phyloP scores from a whole-genome alignment of 352 stramenopile species.

The Thalassiosira oceanica region DNA sequence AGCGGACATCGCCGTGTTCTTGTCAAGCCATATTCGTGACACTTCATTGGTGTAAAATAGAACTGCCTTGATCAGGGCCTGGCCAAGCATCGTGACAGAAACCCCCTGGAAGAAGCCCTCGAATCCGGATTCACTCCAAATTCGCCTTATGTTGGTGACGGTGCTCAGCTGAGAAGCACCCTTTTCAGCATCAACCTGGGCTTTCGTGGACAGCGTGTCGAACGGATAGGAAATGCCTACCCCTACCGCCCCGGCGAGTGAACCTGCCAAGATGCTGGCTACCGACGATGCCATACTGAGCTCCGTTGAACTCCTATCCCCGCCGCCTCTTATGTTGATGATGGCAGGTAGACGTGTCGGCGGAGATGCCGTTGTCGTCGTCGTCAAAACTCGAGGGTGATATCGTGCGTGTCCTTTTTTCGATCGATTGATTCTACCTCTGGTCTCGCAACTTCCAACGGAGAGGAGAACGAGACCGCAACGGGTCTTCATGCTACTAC shows the following conservation, averaged over 20 bases:
- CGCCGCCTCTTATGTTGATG: constrained; percentile 9
- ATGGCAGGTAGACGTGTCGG: not conserved
- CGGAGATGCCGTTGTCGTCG: not conserved
- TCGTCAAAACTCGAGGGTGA: too few relatives aligned
- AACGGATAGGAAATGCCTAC: constrained; percentile 68
- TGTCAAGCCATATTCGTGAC: constrained; percentile 39
- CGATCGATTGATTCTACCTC: too few relatives aligned
- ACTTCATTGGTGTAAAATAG: constrained; percentile 73
- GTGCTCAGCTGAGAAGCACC: constrained; percentile 19
- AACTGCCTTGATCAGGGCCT: constrained; percentile 74
- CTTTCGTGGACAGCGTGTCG: constrained; percentile 73
- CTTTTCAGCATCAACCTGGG: constrained; percentile 44
- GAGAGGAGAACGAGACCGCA: too few relatives aligned
- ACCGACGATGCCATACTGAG: constrained; percentile 26
- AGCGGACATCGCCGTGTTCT: constrained; percentile 29
- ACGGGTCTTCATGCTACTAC: too few relatives aligned
- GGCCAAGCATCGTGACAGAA: constrained; percentile 65
- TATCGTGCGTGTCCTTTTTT: not conserved
- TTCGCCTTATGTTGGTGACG: constrained; percentile 26
- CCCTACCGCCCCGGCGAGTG: constrained; percentile 62
- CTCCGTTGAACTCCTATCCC: constrained; percentile 14
- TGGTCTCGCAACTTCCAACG: too few relatives aligned
- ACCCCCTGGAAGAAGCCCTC: constrained; percentile 74
- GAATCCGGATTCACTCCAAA: constrained; percentile 50
- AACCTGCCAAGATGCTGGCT: constrained; percentile 58